A percentile compares a stretch with the other conserved stretches of the same genome.
phyloP scores from a whole-genome alignment of 192 early-diverging fungal genomes.

The Coemansia sp. region DNA sequence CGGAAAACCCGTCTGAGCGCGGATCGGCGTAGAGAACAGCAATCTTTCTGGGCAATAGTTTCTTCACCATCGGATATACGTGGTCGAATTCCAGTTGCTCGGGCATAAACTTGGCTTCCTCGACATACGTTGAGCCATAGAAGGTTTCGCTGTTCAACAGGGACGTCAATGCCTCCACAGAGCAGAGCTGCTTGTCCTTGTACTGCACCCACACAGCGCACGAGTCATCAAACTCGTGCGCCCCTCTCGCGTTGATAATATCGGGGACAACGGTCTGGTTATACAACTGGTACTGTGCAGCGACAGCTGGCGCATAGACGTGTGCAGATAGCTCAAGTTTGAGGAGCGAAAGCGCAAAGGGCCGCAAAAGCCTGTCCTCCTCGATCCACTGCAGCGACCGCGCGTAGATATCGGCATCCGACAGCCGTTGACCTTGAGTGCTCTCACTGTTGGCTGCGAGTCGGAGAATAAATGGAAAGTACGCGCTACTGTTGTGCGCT shows the following conservation, averaged over 20 bases:
- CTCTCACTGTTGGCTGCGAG: slow-evolving; percentile 44
- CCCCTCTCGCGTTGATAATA: slow-evolving; percentile 35
- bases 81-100: slow-evolving; percentile 66
- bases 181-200: slow-evolving; percentile 72
- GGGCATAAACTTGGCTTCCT: slow-evolving; percentile 34
- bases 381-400: slow-evolving; percentile 57
- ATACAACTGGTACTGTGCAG: slow-evolving; percentile 85
- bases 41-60: not conserved
- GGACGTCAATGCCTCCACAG: slow-evolving; percentile 41
- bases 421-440: slow-evolving; percentile 10
- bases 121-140: slow-evolving; percentile 37
- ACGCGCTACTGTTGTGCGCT: slow-evolving; percentile 64
- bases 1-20: slow-evolving; percentile 59
- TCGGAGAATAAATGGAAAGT: slow-evolving; percentile 65
- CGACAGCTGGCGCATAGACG: slow-evolving; percentile 73
- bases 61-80: slow-evolving; percentile 27
- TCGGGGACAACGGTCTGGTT: slow-evolving; percentile 65
- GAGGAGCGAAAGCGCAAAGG: slow-evolving; percentile 62
- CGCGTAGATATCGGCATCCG: slow-evolving; percentile 57
- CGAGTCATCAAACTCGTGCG: slow-evolving; percentile 64
- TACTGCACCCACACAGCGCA: slow-evolving; percentile 70
- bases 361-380: slow-evolving; percentile 38
- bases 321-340: slow-evolving; percentile 73
- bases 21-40: slow-evolving; percentile 81
- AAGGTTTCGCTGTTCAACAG: slow-evolving; percentile 52